Conservation (phyloP, 352 stramenopile genomes). For the Phytophthora quininea region DNA sequence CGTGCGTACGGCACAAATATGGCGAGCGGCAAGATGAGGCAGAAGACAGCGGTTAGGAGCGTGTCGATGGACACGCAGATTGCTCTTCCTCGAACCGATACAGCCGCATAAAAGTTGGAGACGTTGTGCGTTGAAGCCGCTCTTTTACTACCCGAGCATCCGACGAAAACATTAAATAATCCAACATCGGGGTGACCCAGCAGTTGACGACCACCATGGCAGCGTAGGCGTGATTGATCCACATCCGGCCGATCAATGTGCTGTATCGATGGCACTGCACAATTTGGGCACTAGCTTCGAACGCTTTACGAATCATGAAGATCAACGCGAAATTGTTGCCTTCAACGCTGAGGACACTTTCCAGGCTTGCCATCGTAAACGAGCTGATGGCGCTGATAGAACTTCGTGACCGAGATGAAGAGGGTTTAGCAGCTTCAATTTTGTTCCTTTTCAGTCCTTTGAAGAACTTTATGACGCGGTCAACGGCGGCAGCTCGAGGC, state of each 20-base stretch:
- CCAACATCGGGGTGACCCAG: constrained; percentile 25
- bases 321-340: constrained; percentile 38
- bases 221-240: constrained; percentile 52
- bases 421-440: too few relatives aligned
- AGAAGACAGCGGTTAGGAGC: too few relatives aligned
- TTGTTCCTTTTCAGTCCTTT: too few relatives aligned
- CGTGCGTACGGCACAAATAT: constrained; percentile 11
- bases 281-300: constrained; percentile 44
- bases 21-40: background rate
- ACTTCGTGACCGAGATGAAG: background rate
- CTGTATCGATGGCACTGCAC: constrained; percentile 44
- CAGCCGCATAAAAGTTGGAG: too few relatives aligned
- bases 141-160: too few relatives aligned
- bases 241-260: constrained; percentile 36
- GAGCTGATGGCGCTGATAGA: background rate
- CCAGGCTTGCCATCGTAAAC: background rate
- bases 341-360: background rate
- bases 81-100: too few relatives aligned
- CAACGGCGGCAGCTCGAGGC: background rate
- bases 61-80: too few relatives aligned
- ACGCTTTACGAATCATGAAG: constrained; percentile 32
- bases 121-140: too few relatives aligned
- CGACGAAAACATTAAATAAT: background rate
- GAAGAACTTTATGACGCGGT: too few relatives aligned
- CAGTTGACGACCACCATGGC: constrained; percentile 38